Base-by-base conservation (phyloP, 2,329 filamentous ascomycete genomes). In the Gliomastix tumulicola region DNA sequence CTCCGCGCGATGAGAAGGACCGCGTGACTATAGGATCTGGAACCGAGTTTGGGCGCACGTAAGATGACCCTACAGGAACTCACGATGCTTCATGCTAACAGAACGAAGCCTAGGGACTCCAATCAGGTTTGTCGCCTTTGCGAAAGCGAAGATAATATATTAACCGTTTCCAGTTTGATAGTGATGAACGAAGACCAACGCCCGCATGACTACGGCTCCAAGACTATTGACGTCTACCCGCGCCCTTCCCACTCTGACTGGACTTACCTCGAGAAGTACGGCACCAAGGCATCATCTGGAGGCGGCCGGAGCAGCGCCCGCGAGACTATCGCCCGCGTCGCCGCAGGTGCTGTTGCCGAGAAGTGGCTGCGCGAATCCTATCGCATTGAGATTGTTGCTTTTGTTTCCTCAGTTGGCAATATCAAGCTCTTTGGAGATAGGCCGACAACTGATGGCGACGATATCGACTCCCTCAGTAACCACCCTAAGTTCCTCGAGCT, bases 231-330 rank as follows among this genome's bases (percentile, higher is more conserved):
- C 62, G 66, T 80, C 44, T 97, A 84, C 72, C 92, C 92, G 5
- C 77, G 92, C 35, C 92, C 90, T 23, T 88, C 81, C 57, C 92
- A 97, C 64, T 90, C 92, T 41, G 90, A 97, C 65, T 96, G 84
- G 78, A 97, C 92, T 42, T 97, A 97, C 66, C 73, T 95, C 42
- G 86, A 95, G 62, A 97, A 97, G 68, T 98, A 98, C 60, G 90
- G 90, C 39, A 81, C 94, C 49, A 94, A 94, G 69, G 88, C 92
- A 25, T 86, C 79, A 57, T 88, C 82, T 43, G 90, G 92, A 40
- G 90, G 92, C 49, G 90, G 92, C 37, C 76, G 92, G 44, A 89
- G 84, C 57, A 89, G 83, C 57, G 92, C 92, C n/a, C 74, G 90
- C 46, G 90, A 97, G 72, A 97, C 90, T 10, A 95, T 97, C 55